Base-by-base conservation (phyloP, 2,329 filamentous ascomycete genomes). In the Cytospora schulzeri region DNA sequence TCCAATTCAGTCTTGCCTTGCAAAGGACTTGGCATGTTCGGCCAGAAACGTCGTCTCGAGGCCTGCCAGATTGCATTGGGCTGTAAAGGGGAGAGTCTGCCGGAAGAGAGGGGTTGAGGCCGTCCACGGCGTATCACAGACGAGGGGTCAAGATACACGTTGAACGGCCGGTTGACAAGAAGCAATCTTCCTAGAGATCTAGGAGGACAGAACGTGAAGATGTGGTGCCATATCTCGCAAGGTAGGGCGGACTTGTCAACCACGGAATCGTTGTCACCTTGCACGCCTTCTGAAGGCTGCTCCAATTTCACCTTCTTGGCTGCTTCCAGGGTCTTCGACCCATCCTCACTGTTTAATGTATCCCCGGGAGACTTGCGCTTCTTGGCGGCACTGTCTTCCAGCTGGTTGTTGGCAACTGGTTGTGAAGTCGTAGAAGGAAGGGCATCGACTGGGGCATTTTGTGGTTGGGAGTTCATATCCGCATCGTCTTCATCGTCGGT, bases 31-130 rank as follows among this genome's bases (percentile, higher is more conserved):
- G 91, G 91, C 79, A 93, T 86, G 69, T 83, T 83, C 29, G 86
- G 86, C 78, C 85, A 85, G 74, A 86, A 88, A 24, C 79, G 76
- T 70, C 87, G 87, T 72, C 91, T 85, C 70, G 91, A 90, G 69
- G 81, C 79, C 73, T 84, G 84, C 91, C 91, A 94, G 70, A 94
- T 87, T 56, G 78, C 76, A 72, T 92, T 85, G 70, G 89, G 85
- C 72, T 84, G 83, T 70, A 81, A 72, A 52, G 66, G 54, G 33
- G 70, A 61, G 60, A 77, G 69, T 61, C 71, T 68, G 66, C 74
- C 75, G 71, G 73, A 71, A 74, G 73, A 76, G 72, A 74, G 69
- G 69, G 78, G 72, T 33, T 67, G 31, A 58, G 68, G 70, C 63
- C 57, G 68, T 67, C 68, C 67, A 68, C 58, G 68, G 60, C 62